Conservation (phyloP, 2,329 filamentous ascomycete species). For the Amylocarpus encephaloides region DNA sequence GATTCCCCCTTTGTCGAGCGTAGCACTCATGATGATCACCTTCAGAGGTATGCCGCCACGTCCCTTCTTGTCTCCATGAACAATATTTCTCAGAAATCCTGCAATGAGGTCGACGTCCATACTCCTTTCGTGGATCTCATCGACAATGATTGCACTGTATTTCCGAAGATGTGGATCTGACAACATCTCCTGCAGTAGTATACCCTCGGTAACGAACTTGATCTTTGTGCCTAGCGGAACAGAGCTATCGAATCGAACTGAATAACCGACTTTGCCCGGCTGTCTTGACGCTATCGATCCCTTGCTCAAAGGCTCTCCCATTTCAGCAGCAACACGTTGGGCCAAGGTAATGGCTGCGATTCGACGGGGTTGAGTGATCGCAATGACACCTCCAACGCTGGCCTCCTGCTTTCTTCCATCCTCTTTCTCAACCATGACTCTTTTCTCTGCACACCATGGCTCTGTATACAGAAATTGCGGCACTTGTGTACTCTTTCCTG, state of each 20-base stretch:
- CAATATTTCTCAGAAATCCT: conserved; percentile 78
- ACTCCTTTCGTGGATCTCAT: conserved; percentile 95
- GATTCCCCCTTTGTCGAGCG: conserved; percentile 78
- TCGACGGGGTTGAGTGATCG: conserved; percentile 88
- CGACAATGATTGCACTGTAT: conserved; percentile 87
- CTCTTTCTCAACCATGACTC: conserved; percentile 40
- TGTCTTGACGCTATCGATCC: conserved; percentile 33
- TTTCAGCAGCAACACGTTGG: conserved; percentile 78
- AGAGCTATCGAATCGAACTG: conserved; percentile 87
- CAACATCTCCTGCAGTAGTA: conserved; percentile 89
- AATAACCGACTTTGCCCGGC: conserved; percentile 72
- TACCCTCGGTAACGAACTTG: conserved; percentile 94
- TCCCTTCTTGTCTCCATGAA: conserved; percentile 54
- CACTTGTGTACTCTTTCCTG: conserved; percentile 93
- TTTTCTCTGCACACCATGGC: conserved; percentile 66
- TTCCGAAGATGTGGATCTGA: conserved; percentile 73
- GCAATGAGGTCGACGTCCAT: conserved; percentile 88
- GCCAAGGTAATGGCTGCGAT: conserved; percentile 92
- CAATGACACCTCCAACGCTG: conserved; percentile 71
- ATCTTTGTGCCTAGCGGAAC: conserved; percentile 76
- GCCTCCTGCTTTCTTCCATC: conserved; percentile 37
- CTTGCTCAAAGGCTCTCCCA: conserved; percentile 58
- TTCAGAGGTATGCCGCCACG: conserved; percentile 73
- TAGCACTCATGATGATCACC: conserved; percentile 94
- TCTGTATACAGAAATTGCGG: conserved; percentile 82